phyloP scores from a whole-genome alignment of 208 protist genomes.

The Leishmania braziliensis region DNA sequence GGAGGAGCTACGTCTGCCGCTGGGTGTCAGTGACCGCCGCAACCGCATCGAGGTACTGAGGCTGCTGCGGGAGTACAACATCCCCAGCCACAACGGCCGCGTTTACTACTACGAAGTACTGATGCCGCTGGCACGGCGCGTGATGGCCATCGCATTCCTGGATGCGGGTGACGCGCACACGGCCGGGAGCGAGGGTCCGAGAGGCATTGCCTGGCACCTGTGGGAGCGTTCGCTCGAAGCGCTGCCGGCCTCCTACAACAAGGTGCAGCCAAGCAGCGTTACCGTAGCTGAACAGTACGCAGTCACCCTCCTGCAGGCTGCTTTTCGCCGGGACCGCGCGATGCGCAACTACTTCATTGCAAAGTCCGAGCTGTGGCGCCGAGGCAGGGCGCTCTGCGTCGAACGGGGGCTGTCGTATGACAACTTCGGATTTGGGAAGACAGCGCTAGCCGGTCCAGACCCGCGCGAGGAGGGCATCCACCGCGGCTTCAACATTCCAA shows the following conservation, averaged over 20 bases:
- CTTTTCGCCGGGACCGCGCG: constrained; percentile 77
- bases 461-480: constrained; percentile 52
- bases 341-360: constrained; percentile 53
- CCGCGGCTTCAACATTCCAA: constrained; percentile 56
- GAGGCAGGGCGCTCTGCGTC: constrained; percentile 63
- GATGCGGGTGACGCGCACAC: constrained; percentile 48
- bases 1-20: constrained; percentile 78
- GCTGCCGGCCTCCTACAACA: constrained; percentile 23
- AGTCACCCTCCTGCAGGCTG: constrained; percentile 80
- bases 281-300: constrained; percentile 86
- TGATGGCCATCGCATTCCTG: constrained; percentile 80
- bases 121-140: constrained; percentile 78
- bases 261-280: constrained; percentile 21
- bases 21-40: constrained; percentile 72
- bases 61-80: constrained; percentile 86
- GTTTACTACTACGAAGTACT: constrained; percentile 91
- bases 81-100: constrained; percentile 77
- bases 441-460: constrained; percentile 52
- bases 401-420: constrained; percentile 57
- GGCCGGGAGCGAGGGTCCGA: constrained; percentile 36
- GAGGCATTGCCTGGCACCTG: constrained; percentile 73
- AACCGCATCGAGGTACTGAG: constrained; percentile 82
- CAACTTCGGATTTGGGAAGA: constrained; percentile 67
- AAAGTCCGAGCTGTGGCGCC: constrained; percentile 60
- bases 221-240: constrained; percentile 60